These are phyloP conservation scores for Torulaspora franciscae DNA, from an alignment of 805 yeast genomes.

Conservation along the genomic window DNA sequence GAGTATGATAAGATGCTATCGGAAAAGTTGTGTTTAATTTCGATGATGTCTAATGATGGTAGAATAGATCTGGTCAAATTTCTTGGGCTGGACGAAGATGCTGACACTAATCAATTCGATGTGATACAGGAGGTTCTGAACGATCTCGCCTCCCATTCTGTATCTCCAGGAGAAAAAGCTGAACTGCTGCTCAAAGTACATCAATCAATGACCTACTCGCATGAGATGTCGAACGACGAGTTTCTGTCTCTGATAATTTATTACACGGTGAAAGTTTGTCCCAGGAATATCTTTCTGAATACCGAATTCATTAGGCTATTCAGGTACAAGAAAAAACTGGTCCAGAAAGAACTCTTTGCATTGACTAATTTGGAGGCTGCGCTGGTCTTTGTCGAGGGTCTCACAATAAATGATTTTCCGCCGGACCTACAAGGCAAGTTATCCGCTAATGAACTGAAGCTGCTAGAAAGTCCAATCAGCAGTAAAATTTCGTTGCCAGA, in stretches of 20 bases:
- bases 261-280: slow-evolving; percentile 24
- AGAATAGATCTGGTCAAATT: slow-evolving; percentile 26
- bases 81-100: slow-evolving; percentile 20
- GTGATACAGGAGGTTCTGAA: slow-evolving; percentile 18
- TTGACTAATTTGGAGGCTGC: slow-evolving; percentile 36
- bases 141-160: slow-evolving; percentile 20
- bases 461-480: slow-evolving; percentile 21
- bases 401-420: slow-evolving; percentile 26
- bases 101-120: slow-evolving; percentile 11
- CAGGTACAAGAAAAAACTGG: slow-evolving; percentile 32
- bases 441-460: slow-evolving; percentile 11
- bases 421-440: slow-evolving; percentile 18
- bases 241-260: slow-evolving; percentile 32
- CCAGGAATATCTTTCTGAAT: slow-evolving; percentile 28
- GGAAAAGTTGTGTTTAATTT: slow-evolving; percentile 23
- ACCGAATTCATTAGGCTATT: slow-evolving; percentile 32
- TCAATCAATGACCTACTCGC: slow-evolving; percentile 24
- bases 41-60: slow-evolving; percentile 20
- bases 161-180: slow-evolving; percentile 33
- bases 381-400: slow-evolving; percentile 31
- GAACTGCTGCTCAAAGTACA: slow-evolving; percentile 27
- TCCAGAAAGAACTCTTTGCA: slow-evolving; percentile 33
- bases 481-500: slow-evolving; percentile 22
- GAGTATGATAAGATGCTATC: slow-evolving; percentile 27
- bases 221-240: slow-evolving; percentile 33